Percentiles rank a stretch among this genome's conserved stretches.
These are phyloP conservation scores for Colletotrichum shisoi DNA, from an alignment of 2,329 filamentous ascomycete genomes.

Conservation along the genomic window DNA sequence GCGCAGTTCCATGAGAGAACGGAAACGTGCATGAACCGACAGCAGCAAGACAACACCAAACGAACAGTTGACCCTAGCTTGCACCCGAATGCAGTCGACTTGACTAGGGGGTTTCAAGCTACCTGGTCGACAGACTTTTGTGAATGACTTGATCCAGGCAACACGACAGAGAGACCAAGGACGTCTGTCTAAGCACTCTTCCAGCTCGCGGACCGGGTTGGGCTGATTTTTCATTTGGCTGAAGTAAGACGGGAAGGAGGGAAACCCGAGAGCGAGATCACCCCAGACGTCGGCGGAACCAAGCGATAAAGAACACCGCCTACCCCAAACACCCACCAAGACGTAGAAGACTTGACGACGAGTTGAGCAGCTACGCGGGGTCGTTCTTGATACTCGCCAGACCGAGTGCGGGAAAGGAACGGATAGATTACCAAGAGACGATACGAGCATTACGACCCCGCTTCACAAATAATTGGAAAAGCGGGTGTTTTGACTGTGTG, in stretches of 20 bases:
- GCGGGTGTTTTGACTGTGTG: constrained; percentile 11
- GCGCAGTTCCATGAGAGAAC: neutral
- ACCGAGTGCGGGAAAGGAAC: neutral
- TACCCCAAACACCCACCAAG: neutral
- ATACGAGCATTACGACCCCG: neutral
- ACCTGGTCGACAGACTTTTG: neutral
- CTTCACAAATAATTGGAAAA: neutral
- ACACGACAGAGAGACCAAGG: neutral
- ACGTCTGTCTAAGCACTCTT: neutral
- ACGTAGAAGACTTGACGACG: constrained; percentile 9
- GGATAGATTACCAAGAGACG: neutral
- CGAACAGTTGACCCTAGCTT: constrained; percentile 22
- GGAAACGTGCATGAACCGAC: neutral
- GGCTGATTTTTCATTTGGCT: neutral
- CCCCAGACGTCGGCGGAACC: constrained; percentile 5
- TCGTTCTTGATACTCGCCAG: neutral
- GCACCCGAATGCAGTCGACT: neutral
- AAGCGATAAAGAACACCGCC: neutral
- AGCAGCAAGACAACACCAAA: constrained; percentile 7
- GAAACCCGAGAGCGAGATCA: neutral
- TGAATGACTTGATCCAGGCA: neutral
- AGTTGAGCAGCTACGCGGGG: neutral
- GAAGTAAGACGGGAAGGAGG: neutral
- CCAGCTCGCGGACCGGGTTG: neutral
- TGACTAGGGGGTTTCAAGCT: neutral